These are phyloP conservation scores for Metarhizium sp. DNA, from an alignment of 2,329 filamentous ascomycete genomes.

Conservation along the genomic window DNA sequence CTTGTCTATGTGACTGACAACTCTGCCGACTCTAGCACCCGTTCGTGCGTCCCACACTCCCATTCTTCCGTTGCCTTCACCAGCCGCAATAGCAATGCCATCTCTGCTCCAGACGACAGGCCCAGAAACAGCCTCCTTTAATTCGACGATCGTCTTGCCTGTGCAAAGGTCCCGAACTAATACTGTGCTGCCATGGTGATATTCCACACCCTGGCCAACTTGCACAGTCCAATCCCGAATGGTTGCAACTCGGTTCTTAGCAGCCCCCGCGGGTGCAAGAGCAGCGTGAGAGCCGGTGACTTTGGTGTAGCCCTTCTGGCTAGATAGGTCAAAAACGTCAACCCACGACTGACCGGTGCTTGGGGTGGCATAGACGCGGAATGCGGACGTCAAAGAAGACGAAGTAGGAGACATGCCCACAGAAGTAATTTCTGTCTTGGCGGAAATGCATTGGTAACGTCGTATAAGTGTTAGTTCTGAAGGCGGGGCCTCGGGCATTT, in stretches of 20 bases:
- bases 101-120: slow-evolving; percentile 25
- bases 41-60: slow-evolving; percentile 23
- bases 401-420: slow-evolving; percentile 19
- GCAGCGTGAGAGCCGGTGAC: slow-evolving; percentile 20
- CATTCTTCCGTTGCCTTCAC: slow-evolving; percentile 18
- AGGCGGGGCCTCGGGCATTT: neutral
- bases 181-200: slow-evolving; percentile 20
- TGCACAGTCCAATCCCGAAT: slow-evolving; percentile 22
- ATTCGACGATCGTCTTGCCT: slow-evolving; percentile 21
- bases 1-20: slow-evolving; percentile 25
- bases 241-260: slow-evolving; percentile 15
- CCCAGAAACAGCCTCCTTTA: slow-evolving; percentile 18
- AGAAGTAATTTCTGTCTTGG: slow-evolving; percentile 22
- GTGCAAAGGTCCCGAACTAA: slow-evolving; percentile 19
- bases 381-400: slow-evolving; percentile 14
- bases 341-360: slow-evolving; percentile 24
- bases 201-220: slow-evolving; percentile 19
- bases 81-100: slow-evolving; percentile 20
- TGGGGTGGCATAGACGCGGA: slow-evolving; percentile 20
- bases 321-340: slow-evolving; percentile 22
- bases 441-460: slow-evolving; percentile 17
- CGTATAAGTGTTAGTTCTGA: slow-evolving; percentile 13
- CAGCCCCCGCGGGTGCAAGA: slow-evolving; percentile 13
- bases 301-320: slow-evolving; percentile 19
- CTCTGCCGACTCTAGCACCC: slow-evolving; percentile 18